Evolutionary conservation across 768 basidiomycete species (phyloP), one percentile per base, ranked within the genome.

Genomic region (Gloeostereum incarnatum): DNA sequence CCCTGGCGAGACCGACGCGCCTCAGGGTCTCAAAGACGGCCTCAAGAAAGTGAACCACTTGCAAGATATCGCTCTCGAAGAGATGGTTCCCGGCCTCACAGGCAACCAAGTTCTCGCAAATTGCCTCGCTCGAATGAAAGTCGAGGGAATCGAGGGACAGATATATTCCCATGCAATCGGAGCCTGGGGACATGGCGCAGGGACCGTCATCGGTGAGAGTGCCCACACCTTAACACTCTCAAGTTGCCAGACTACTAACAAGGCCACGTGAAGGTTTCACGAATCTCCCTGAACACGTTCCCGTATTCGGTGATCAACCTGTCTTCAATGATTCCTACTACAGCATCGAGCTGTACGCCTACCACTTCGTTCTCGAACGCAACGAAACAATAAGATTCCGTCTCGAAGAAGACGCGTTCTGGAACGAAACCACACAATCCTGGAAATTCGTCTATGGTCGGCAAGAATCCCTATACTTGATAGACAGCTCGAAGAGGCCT

Each of bases 161-260:
- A 62, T 74, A 21, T 75, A 66, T 44, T 68, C 55, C 22, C 71
- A 75, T 54, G 70, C 73, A 5, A 73, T 75, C 29, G 69, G 73
- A 18, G 71, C 72, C 45, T 74, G 66, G 61, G 73, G 72, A 11
- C 72, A 75, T 50, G 63, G 65, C 27, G 65, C 71, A 10, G 72
- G 71, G 2, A 62, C 67, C 32, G 62, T 71, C 10, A 67, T 73
- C 17, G 70, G 69, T 60, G 49, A 47, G 61, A 40, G 41, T 43
- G 17, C 35, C 27, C n/a, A n/a, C n/a, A n/a, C n/a, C n/a, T n/a
- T n/a, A n/a, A n/a, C 14, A 38, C 9, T 24, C 19, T 18, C 11
- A 17, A 33, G 23, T 3, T 25, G 10, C 14, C 13, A 3, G 3
- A 5, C 16, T 13, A 17, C 11, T 27, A 13, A 35, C n/a, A 27